Percentiles rank a stretch among this genome's conserved stretches.
Evolutionary conservation across 192 early-diverging fungal genomes (phyloP).

Genomic region (Funneliformis mosseae): DNA sequence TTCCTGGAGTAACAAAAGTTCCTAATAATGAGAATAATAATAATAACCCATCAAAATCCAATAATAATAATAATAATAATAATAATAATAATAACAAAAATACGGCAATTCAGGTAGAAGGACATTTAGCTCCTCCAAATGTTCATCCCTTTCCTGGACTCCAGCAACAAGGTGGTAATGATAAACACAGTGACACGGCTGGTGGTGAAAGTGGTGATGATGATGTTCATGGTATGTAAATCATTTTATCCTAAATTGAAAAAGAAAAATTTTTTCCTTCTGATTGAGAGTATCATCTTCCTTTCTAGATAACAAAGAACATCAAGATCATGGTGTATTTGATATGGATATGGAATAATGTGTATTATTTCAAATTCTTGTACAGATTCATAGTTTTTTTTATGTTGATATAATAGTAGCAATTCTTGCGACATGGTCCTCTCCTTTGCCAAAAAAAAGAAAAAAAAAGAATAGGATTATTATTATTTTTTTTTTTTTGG

Average conservation of each 20-base stretch:
- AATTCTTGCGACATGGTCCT: no score
- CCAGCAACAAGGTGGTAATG: neutral
- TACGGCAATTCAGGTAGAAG: neutral
- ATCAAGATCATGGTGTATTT: conserved; percentile 24
- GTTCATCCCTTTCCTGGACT: neutral
- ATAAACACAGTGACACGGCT: neutral
- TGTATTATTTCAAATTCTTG: neutral
- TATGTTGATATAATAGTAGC: no score
- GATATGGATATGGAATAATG: conserved; percentile 30
- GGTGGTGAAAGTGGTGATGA: conserved; percentile 18
- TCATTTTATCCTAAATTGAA: neutral
- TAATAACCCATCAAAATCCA: conserved; percentile 1
- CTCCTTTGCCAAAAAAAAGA: no score
- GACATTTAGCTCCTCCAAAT: conserved; percentile 28
- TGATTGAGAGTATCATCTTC: neutral
- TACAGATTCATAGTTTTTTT: no score
- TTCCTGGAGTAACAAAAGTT: conserved; percentile 61
- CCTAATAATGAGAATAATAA: conserved; percentile 18
- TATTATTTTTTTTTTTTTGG: no score
- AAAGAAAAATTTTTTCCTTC: neutral
- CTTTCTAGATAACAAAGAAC: neutral
- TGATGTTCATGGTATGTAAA: neutral
- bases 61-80: neutral
- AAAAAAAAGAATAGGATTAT: no score
- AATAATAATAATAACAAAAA: neutral